Evolutionary conservation across 257 asterid genomes (phyloP).

Genomic region (Fraxinus quadrangulata): DNA sequence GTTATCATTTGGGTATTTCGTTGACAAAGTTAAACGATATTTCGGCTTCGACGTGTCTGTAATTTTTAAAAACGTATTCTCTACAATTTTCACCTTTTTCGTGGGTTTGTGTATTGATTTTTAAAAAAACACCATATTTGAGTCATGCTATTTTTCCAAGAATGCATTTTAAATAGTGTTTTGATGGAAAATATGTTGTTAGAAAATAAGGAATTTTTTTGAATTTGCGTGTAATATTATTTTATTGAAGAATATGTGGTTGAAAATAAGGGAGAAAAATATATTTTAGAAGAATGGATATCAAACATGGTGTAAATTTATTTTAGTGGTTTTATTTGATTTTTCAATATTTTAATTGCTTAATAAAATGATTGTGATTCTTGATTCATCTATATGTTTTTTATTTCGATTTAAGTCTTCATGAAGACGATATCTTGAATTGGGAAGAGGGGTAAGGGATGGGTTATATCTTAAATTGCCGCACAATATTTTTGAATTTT

Average conservation of each 20-base stretch:
- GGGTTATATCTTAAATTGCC: background rate
- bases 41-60: slow-evolving; percentile 68
- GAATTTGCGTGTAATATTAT: no score
- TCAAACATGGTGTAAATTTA: no score
- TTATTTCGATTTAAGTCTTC: slow-evolving; percentile 20
- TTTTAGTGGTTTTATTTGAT: background rate
- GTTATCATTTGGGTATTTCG: slow-evolving; percentile 47
- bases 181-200: no score
- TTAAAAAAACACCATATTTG: no score
- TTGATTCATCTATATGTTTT: slow-evolving; percentile 18
- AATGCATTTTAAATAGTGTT: no score
- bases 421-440: slow-evolving; percentile 25
- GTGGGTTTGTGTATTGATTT: slow-evolving; percentile 39
- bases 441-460: no score
- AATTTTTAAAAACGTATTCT: slow-evolving; percentile 71
- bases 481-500: no score
- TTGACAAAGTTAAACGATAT: slow-evolving; percentile 62
- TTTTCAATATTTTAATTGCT: background rate
- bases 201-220: no score
- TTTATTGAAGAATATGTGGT: no score
- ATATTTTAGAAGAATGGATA: no score
- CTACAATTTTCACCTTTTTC: slow-evolving; percentile 85
- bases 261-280: no score
- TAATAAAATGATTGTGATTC: slow-evolving; percentile 4
- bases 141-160: no score